phyloP scores from a whole-genome alignment of 2,329 filamentous ascomycete genomes.

The Cladosporium austrohemisphaericum region DNA sequence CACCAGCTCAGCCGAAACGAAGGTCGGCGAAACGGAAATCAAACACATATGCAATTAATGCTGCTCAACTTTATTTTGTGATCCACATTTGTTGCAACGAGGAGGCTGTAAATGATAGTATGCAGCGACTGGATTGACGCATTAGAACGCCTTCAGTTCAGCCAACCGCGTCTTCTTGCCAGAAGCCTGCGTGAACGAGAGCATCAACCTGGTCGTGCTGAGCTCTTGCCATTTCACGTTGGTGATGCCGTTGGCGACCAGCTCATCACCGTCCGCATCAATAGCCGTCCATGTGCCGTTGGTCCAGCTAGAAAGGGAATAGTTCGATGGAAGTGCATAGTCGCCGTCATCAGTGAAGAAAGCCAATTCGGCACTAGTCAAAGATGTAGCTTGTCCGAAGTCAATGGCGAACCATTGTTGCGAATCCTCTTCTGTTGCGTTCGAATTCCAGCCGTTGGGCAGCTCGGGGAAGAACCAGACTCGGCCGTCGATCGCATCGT shows the following conservation, averaged over 20 bases:
- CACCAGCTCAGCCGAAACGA: no score
- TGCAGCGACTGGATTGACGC: not conserved
- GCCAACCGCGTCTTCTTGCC: conserved; percentile 35
- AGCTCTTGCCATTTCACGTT: conserved; percentile 30
- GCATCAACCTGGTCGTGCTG: conserved; percentile 28
- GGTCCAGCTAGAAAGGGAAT: conserved; percentile 30
- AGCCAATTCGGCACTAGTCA: conserved; percentile 35
- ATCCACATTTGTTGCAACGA: no score
- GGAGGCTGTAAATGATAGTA: no score
- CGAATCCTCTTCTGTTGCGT: conserved; percentile 26
- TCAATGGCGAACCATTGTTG: conserved; percentile 38
- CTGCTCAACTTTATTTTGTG: no score
- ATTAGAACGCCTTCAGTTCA: conserved; percentile 37
- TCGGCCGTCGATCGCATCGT: conserved; percentile 39
- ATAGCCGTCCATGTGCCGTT: conserved; percentile 32
- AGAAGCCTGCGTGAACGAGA: conserved; percentile 33
- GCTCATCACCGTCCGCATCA: conserved; percentile 19
- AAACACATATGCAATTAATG: no score
- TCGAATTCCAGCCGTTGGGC: conserved; percentile 38
- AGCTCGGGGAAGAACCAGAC: conserved; percentile 41
- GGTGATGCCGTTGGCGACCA: conserved; percentile 39
- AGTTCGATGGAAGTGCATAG: conserved; percentile 31
- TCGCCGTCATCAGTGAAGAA: conserved; percentile 33
- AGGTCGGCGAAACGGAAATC: no score
- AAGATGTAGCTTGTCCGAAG: conserved; percentile 31